Conservation (phyloP, 805 yeast genomes). For the Phaffomyces opuntiae region DNA sequence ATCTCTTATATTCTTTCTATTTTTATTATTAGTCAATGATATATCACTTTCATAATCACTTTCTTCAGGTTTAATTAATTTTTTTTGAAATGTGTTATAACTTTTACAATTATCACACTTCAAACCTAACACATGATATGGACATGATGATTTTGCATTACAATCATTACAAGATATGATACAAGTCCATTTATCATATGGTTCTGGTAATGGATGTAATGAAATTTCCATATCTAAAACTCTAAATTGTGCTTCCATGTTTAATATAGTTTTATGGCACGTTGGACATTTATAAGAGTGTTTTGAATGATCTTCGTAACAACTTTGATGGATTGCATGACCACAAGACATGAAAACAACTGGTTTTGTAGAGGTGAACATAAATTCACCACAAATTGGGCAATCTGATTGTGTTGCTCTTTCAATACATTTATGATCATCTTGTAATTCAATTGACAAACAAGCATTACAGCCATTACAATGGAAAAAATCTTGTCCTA, state of each 20-base stretch:
- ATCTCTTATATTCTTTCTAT: constrained; percentile 10
- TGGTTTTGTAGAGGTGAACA: constrained; percentile 74
- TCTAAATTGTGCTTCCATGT: constrained; percentile 85
- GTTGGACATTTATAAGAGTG: constrained; percentile 88
- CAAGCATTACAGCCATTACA: constrained; percentile 89
- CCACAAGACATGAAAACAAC: constrained; percentile 94
- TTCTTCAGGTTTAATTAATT: constrained; percentile 62
- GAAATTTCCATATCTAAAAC: constrained; percentile 78
- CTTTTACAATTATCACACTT: constrained; percentile 83
- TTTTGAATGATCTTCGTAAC: constrained; percentile 76
- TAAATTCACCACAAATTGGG: constrained; percentile 87
- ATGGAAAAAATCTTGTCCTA: constrained; percentile 86
- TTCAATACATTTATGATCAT: constrained; percentile 77
- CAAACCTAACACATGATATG: constrained; percentile 79
- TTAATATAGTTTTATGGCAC: constrained; percentile 75
- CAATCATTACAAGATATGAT: constrained; percentile 82
- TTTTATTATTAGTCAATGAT: constrained; percentile 15
- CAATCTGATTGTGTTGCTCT: constrained; percentile 87
- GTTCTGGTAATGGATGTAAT: constrained; percentile 73
- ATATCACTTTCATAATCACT: constrained; percentile 26
- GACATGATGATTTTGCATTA: constrained; percentile 66
- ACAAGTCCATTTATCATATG: constrained; percentile 69
- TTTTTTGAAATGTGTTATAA: constrained; percentile 75
- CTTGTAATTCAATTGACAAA: constrained; percentile 67
- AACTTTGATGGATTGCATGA: constrained; percentile 83